Evolutionary conservation across 768 basidiomycete genomes (phyloP).

Genomic region (Pleurotus djamor): DNA sequence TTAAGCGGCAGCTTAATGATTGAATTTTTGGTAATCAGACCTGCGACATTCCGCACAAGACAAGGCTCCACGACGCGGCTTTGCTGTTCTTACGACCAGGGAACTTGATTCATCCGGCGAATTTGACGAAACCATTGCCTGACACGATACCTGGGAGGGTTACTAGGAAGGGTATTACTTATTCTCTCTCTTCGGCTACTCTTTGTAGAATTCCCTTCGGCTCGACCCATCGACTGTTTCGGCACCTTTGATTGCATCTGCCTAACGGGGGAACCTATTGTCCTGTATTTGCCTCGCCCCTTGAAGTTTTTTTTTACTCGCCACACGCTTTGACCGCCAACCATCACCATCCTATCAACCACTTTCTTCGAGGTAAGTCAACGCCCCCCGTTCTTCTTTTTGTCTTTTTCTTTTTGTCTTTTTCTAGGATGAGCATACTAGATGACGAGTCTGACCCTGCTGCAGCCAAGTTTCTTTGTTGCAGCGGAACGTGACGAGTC

Average conservation of each 20-base stretch:
- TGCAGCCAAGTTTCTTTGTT: conserved; percentile 59
- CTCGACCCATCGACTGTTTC: neutral
- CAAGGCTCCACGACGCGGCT: conserved; percentile 54
- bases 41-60: conserved; percentile 73
- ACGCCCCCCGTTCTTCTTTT: conserved; percentile 12
- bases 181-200: neutral
- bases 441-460: conserved; percentile 82
- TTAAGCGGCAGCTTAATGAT: conserved; percentile 5
- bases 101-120: conserved; percentile 14
- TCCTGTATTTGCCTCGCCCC: neutral
- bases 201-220: conserved; percentile 6
- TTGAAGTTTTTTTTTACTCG: neutral
- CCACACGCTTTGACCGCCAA: neutral
- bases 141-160: conserved; percentile 2
- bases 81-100: conserved; percentile 33
- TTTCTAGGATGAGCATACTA: conserved; percentile 38
- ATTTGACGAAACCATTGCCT: conserved; percentile 17
- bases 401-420: conserved; percentile 14
- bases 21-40: conserved; percentile 25
- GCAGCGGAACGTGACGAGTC: conserved; percentile 60
- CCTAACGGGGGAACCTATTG: neutral
- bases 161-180: neutral
- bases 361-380: conserved; percentile 18
- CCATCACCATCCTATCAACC: conserved; percentile 10
- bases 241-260: neutral